Percentiles rank a stretch among this genome's conserved stretches.
Conservation (phyloP, 73 alveolate species). For the Paramecium sexaurelia region DNA sequence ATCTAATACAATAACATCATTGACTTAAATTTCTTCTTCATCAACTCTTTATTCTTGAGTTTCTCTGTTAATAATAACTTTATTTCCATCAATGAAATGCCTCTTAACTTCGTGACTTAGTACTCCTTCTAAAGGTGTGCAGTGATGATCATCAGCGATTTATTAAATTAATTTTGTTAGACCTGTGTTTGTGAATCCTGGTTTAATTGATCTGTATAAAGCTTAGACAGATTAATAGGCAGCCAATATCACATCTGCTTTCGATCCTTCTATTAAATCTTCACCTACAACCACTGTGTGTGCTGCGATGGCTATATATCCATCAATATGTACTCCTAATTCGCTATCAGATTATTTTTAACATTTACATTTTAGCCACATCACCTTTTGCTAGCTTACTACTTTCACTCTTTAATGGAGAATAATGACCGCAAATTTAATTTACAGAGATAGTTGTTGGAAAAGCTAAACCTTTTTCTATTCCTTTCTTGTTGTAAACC, state of each 20-base stretch:
- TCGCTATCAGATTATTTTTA: constrained; percentile 60
- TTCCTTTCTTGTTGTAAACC: constrained; percentile 83
- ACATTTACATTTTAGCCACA: constrained; percentile 81
- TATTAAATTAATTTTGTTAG: constrained; percentile 85
- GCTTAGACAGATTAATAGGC: constrained; percentile 96
- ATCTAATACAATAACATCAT: constrained; percentile 90
- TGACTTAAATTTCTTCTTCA: constrained; percentile 92
- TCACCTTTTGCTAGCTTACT: constrained; percentile 82
- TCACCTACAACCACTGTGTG: constrained; percentile 89
- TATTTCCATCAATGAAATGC: constrained; percentile 96
- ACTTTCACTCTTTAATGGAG: constrained; percentile 91
- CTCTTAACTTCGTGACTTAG: constrained; percentile 95
- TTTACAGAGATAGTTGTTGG: constrained; percentile 98
- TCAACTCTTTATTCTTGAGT: constrained; percentile 92
- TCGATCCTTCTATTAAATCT: constrained; percentile 77
- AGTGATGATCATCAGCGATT: constrained; percentile 83
- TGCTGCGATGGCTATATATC: constrained; percentile 89
- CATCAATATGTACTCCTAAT: constrained; percentile 93
- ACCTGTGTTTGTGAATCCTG: constrained; percentile 79
- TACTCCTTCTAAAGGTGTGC: constrained; percentile 90
- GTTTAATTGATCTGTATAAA: constrained; percentile 80
- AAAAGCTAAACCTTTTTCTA: constrained; percentile 97
- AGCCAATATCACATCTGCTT: constrained; percentile 95
- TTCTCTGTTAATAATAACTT: constrained; percentile 89
- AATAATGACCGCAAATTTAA: constrained; percentile 94